Base-by-base conservation (phyloP, 176 grass and related monocot genomes). In the Melocanna baccifera region DNA sequence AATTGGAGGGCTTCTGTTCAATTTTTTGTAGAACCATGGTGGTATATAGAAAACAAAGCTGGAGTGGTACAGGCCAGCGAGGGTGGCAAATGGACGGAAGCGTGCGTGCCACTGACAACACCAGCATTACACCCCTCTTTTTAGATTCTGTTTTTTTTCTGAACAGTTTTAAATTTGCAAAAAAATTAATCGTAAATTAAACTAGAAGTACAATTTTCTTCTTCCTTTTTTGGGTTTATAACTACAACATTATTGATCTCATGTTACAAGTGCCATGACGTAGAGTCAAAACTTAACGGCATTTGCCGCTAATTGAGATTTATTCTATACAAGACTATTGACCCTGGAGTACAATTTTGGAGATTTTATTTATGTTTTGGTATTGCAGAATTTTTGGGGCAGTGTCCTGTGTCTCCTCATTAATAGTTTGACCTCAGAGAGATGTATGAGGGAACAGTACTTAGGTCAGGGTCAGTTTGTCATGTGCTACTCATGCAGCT, bases 81-180 rank as follows among this genome's bases (percentile, higher is more conserved):
- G 69, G 87, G 41, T 67, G 87, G 50, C 82, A 80, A 51, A 72
- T 75, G 82, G 82, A 89, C 76, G 18, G 76, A 23, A 73, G 76
- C 87, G 82, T 89, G 87, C 87, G 7, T 42, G 76, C 87, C 82
- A 85, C 82, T 75, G 80, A 51, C 61, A 68, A 6, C 76, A 56
- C 15, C 23, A 20, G 1, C 74, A 64, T 25, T 51, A 61, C 73
- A 73, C 40, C 8, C 40, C 40, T 41, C 40, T 12, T 29, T 45
- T 51, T 41, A 10, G n/a, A 70, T 69, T 76, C 25, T 2, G 2
- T 13, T 39, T 57, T 47, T 81, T 26, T 53, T 42, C 12, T 20
- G 41, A 81, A 16, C 4, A 20, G 0, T 45, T 73, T 56, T 20
- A 48, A 22, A 1, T 47, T 10, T 23, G 41, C 57, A 22, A 1